Percentiles rank a stretch among this genome's conserved stretches.
Evolutionary conservation across 768 basidiomycete species (phyloP).

Genomic region (Leccinum barrowsii): DNA sequence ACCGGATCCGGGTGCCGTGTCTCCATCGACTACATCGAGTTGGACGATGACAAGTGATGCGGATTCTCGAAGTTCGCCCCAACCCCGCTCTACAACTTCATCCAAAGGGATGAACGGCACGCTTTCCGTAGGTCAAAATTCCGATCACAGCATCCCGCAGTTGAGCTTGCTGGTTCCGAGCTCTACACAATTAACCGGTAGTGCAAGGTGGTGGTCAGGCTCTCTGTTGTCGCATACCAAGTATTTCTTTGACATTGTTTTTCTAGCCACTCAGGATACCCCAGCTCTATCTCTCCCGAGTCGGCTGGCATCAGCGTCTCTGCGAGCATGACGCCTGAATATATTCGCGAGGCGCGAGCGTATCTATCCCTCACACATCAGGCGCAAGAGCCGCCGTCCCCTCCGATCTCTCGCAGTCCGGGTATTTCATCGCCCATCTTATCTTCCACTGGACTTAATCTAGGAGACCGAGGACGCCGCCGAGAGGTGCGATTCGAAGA

Average conservation of each 20-base stretch:
- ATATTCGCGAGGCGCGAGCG: constrained; percentile 31
- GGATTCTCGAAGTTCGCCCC: constrained; percentile 14
- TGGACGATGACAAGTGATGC: constrained; percentile 29
- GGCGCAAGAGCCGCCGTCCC: constrained; percentile 9
- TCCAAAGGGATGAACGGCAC: constrained; percentile 10
- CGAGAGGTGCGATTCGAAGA: constrained; percentile 34
- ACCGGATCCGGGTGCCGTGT: constrained; percentile 22
- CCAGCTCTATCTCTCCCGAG: constrained; percentile 33
- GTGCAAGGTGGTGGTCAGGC: constrained; percentile 13
- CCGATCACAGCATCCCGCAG: constrained; percentile 19
- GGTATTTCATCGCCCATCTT: constrained; percentile 25
- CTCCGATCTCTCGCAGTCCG: constrained; percentile 17
- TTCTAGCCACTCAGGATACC: constrained; percentile 23
- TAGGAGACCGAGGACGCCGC: constrained; percentile 26
- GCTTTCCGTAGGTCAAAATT: constrained; percentile 5
- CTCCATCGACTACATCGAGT: constrained; percentile 24
- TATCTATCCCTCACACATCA: constrained; percentile 31
- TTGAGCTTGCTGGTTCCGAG: constrained; percentile 29
- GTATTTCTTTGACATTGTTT: constrained; percentile 1
- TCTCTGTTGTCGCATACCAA: background rate
- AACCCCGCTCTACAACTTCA: constrained; percentile 4
- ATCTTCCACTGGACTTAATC: constrained; percentile 30
- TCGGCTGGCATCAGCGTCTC: constrained; percentile 30
- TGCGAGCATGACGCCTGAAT: constrained; percentile 32
- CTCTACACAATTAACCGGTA: constrained; percentile 7